A percentile compares a stretch with the other conserved stretches of the same genome.
Conservation (phyloP, 306 rosid genomes). For the Castanea sativa region DNA sequence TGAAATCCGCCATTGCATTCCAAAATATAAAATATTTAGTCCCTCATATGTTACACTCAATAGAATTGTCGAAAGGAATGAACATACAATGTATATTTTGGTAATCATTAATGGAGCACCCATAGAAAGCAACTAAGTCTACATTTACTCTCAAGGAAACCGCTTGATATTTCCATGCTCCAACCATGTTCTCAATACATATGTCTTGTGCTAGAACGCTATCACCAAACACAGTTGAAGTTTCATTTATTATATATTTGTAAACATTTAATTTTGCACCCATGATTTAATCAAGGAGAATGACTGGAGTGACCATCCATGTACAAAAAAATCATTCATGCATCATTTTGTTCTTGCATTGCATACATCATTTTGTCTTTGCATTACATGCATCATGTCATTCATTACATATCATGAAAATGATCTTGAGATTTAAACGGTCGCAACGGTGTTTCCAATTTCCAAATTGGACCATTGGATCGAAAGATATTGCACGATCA, state of each 20-base stretch:
- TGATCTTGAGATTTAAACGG: no score
- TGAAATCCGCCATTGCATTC: conserved; percentile 69
- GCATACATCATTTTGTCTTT: no score
- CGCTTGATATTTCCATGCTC: conserved; percentile 74
- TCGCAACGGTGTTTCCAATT: no score
- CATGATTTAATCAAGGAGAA: no score
- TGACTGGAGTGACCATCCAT: no score
- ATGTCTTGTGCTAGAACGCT: conserved; percentile 78
- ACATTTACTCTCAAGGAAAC: conserved; percentile 69
- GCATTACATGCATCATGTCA: no score
- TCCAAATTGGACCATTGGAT: no score
- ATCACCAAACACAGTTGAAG: conserved; percentile 68
- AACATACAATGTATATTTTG: conserved; percentile 65
- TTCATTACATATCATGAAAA: no score
- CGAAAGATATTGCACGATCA: no score
- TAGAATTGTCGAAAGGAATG: conserved; percentile 81
- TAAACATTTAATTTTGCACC: no score
- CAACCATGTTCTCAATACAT: conserved; percentile 59
- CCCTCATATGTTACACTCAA: conserved; percentile 63
- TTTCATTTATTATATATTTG: not conserved
- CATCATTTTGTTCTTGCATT: no score
- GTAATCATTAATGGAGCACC: conserved; percentile 52
- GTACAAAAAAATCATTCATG: no score
- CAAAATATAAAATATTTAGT: conserved; percentile 76
- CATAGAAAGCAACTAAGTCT: conserved; percentile 58